Percentiles rank a stretch among this genome's conserved stretches.
Conservation (phyloP, 768 basidiomycete species). For the Sporobolomyces pararoseus region DNA sequence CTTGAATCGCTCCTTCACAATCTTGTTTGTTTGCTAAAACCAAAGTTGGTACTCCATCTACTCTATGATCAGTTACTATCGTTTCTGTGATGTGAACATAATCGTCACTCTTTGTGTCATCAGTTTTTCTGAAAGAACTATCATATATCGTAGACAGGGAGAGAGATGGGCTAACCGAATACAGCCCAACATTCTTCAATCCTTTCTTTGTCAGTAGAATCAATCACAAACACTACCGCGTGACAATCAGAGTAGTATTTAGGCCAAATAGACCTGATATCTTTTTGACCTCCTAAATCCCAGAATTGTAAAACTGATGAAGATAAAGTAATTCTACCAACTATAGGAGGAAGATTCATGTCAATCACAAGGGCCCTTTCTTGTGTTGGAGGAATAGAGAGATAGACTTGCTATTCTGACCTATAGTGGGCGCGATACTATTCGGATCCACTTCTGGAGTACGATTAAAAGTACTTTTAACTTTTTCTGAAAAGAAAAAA, state of each 20-base stretch:
- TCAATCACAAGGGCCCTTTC: too few species aligned
- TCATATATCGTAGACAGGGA: too few species aligned
- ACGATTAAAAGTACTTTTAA: conserved; percentile 86
- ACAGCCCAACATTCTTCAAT: conserved; percentile 94
- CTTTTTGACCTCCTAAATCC: conserved; percentile 87
- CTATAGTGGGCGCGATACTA: conserved; percentile 93
- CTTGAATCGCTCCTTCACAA: conserved; percentile 68
- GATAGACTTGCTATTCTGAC: conserved; percentile 91
- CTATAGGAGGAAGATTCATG: conserved; percentile 53
- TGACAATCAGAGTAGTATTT: conserved; percentile 95
- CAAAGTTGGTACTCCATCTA: conserved; percentile 81
- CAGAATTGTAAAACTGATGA: conserved; percentile 94
- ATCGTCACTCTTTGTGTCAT: too few species aligned
- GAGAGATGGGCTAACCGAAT: conserved; percentile 64
- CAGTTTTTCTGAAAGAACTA: too few species aligned
- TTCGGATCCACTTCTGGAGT: conserved; percentile 81
- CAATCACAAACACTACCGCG: conserved; percentile 91
- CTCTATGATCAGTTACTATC: conserved; percentile 79
- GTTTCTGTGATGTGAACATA: conserved; percentile 55
- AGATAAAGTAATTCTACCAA: conserved; percentile 86
- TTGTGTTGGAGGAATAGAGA: too few species aligned
- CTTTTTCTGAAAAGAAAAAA: conserved; percentile 67
- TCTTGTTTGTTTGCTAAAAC: conserved; percentile 97
- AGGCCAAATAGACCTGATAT: conserved; percentile 90
- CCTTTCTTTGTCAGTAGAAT: conserved; percentile 80